Percentiles rank a stretch among this genome's conserved stretches.
Evolutionary conservation across 257 asterid species (phyloP).

Genomic region (Salvia splendens): DNA sequence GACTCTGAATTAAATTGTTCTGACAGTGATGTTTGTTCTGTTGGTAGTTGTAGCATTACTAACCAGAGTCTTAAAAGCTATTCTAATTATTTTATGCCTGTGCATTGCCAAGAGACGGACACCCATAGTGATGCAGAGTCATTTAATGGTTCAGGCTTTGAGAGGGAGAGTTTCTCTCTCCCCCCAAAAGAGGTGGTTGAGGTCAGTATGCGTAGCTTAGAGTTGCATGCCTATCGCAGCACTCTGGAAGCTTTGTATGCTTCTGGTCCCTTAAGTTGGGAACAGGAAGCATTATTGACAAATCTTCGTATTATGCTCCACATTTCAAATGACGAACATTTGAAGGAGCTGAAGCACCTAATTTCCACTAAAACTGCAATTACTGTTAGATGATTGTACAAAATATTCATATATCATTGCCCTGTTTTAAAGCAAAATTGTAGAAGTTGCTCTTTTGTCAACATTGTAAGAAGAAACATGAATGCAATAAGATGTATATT

Average conservation of each 20-base stretch:
- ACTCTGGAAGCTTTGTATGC: conserved; percentile 80
- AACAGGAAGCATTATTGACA: conserved; percentile 78
- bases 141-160: conserved; percentile 42
- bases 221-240: conserved; percentile 85
- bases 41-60: conserved; percentile 79
- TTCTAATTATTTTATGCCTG: conserved; percentile 34
- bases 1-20: conserved; percentile 47
- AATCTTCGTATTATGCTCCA: conserved; percentile 82
- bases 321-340: conserved; percentile 93
- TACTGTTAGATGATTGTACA: conserved; percentile 44
- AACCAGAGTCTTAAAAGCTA: conserved; percentile 37
- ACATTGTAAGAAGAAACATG: conserved; percentile 47
- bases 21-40: conserved; percentile 72
- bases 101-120: conserved; percentile 43
- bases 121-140: conserved; percentile 69
- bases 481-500: conserved; percentile 40
- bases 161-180: conserved; percentile 39
- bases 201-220: conserved; percentile 70
- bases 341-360: conserved; percentile 74
- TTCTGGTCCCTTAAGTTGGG: conserved; percentile 98
- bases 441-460: conserved; percentile 28
- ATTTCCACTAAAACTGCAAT: conserved; percentile 54
- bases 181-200: conserved; percentile 57
- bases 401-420: conserved; percentile 18
- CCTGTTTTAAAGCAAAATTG: conserved; percentile 29